These are phyloP conservation scores for Arachis stenosperma DNA, from an alignment of 306 rosid genomes.

Conservation along the genomic window DNA sequence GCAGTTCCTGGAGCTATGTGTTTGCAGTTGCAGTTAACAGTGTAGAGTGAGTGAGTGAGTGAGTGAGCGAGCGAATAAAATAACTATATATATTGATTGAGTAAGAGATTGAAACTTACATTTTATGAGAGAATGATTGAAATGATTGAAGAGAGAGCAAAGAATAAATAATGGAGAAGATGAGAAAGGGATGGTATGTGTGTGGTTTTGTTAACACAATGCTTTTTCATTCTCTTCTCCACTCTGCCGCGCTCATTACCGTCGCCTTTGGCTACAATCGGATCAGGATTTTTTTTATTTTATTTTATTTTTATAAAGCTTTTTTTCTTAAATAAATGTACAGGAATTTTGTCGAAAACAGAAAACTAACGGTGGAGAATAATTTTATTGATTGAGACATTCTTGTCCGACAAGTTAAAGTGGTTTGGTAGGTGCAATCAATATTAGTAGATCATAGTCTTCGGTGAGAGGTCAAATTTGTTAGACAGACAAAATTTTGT, in stretches of 20 bases:
- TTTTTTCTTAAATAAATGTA: neutral
- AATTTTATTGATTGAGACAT: no score
- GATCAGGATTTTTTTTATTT: neutral
- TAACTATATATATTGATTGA: neutral
- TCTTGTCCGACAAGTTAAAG: no score
- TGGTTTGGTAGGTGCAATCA: no score
- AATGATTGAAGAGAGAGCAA: neutral
- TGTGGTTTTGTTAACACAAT: neutral
- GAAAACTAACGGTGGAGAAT: no score
- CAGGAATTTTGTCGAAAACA: no score
- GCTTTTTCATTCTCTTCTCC: neutral
- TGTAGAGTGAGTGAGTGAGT: neutral
- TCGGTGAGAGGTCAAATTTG: no score
- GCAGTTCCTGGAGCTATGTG: neutral
- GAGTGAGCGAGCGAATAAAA: neutral
- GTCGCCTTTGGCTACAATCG: constrained; percentile 8
- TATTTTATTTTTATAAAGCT: no score
- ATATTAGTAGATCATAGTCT: no score
- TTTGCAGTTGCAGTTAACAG: neutral
- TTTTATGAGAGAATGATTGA: neutral
- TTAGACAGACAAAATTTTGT: no score
- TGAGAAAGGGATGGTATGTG: neutral
- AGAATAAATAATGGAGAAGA: neutral
- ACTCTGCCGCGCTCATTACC: constrained; percentile 28
- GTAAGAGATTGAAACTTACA: constrained; percentile 20